Evolutionary conservation across 2,329 filamentous ascomycete genomes (phyloP), one percentile per base, ranked within the genome.

Genomic region (Mycogone perniciosa): DNA sequence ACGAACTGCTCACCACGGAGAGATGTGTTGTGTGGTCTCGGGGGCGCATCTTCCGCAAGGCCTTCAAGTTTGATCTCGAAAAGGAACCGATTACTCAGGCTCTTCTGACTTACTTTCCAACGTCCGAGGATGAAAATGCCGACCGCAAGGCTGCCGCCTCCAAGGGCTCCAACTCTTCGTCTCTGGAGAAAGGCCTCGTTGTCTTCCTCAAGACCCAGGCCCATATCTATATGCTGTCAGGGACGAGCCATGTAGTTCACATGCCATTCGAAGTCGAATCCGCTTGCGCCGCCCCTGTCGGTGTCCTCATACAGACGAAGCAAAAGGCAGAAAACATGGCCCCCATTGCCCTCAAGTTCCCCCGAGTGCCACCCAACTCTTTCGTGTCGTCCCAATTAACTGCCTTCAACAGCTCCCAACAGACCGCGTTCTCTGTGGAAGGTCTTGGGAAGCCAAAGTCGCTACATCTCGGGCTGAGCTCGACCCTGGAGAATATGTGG

Each of bases 201-300:
- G 87, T 99, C 45, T 87, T 97, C 59, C 80, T 99, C 57, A 91
- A 88, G 69, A 91, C 89, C 0, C 92, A 97, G 64, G 90, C 89
- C 26, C 92, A 97, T 64, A 82, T 99, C 57, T 95, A 91, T 74
- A 96, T 95, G 65, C 79, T 97, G 35, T 82, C 87, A 2, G 92
- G 92, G 20, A 85, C 89, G 33, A 93, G 82, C 63, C 88, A 99
- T 76, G 82, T 96, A 52, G 79, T 97, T 44, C 89, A 96, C 65
- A 82, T 99, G 63, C 92, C 92, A 2, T 99, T 99, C 63, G 91
- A 97, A 69, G 87, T 96, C 39, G 89, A 96, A 64, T 82, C 82
- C 48, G 90, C 88, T 31, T 89, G 91, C 66, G 83, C 92, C 34
- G 88, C 88, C 9, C 87, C 90, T 5, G 77, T 82, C 31, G 93